Conservation (phyloP, 352 stramenopile genomes). For the Phytophthora pini region DNA sequence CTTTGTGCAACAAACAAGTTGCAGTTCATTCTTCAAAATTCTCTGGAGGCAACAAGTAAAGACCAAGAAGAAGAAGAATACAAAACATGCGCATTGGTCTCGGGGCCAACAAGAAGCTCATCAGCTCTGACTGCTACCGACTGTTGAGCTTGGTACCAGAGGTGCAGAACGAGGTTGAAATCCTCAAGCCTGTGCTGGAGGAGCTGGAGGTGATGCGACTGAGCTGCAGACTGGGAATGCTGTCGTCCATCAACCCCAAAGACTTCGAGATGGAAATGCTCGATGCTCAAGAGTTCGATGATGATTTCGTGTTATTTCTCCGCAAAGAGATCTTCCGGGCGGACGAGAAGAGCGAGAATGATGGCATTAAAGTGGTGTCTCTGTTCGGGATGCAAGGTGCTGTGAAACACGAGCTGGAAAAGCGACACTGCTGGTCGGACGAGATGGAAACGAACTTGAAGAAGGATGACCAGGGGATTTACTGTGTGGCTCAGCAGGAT, state of each 20-base stretch:
- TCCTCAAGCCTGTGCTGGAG: slow-evolving; percentile 72
- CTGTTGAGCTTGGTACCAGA: slow-evolving; percentile 59
- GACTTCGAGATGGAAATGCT: slow-evolving; percentile 70
- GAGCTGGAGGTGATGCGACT: slow-evolving; percentile 77
- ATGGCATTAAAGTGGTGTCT: slow-evolving; percentile 42
- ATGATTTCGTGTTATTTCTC: slow-evolving; percentile 68
- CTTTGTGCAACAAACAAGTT: too few relatives aligned
- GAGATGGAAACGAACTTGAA: slow-evolving; percentile 48
- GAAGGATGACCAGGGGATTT: slow-evolving; percentile 62
- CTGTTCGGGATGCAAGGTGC: slow-evolving; percentile 71
- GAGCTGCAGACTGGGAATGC: slow-evolving; percentile 57
- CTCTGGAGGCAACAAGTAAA: slow-evolving; percentile 16
- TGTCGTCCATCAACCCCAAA: slow-evolving; percentile 49
- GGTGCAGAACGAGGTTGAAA: slow-evolving; percentile 70
- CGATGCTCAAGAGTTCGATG: slow-evolving; percentile 61
- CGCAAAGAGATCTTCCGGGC: slow-evolving; percentile 53
- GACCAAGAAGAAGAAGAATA: slow-evolving; percentile 2
- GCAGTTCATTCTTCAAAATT: slow-evolving; percentile 16
- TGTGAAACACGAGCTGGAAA: slow-evolving; percentile 50
- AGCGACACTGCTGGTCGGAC: slow-evolving; percentile 49
- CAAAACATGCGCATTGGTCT: slow-evolving; percentile 27
- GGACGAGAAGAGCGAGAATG: slow-evolving; percentile 6
- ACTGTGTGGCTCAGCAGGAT: slow-evolving; percentile 37
- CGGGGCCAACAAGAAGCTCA: slow-evolving; percentile 21
- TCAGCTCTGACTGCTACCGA: slow-evolving; percentile 56